Evolutionary conservation across 192 early-diverging fungal species (phyloP).

Genomic region (Rhizophlyctis rosea): DNA sequence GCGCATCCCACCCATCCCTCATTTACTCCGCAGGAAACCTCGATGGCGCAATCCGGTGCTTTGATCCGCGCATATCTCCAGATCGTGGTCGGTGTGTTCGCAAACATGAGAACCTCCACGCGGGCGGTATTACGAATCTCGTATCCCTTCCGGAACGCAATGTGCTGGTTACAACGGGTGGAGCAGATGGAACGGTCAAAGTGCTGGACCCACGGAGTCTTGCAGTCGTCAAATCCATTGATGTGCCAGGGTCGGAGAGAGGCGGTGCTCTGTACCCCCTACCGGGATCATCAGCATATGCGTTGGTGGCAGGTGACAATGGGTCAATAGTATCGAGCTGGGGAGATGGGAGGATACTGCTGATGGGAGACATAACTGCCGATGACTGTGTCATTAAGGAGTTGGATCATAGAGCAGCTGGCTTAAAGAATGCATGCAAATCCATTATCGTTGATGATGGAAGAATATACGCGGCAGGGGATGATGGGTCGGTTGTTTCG

Average conservation of each 20-base stretch:
- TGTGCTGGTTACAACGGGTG: conserved; percentile 10
- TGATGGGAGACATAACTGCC: neutral
- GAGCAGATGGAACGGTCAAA: conserved; percentile 19
- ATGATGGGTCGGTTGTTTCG: too few species aligned
- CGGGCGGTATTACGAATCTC: conserved; percentile 23
- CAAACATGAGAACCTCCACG: conserved; percentile 15
- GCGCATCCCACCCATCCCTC: neutral
- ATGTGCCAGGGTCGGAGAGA: neutral
- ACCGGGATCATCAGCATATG: conserved; percentile 13
- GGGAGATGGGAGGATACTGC: conserved; percentile 17
- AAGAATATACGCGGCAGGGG: too few species aligned
- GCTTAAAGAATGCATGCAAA: too few species aligned
- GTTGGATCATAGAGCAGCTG: too few species aligned
- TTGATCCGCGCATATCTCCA: conserved; percentile 22
- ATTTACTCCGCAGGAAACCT: conserved; percentile 23
- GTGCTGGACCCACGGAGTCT: conserved; percentile 17
- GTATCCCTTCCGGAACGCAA: neutral
- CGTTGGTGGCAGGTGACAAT: neutral
- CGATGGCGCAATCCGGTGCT: conserved; percentile 20
- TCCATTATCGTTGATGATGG: too few species aligned
- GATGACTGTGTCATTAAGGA: too few species aligned
- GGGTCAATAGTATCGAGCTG: conserved; percentile 9
- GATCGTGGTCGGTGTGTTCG: conserved; percentile 21
- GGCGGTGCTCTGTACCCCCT: neutral
- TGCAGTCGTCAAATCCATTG: neutral